These are phyloP conservation scores for Kappamyces sp. DNA, from an alignment of 192 early-diverging fungal genomes.

Conservation along the genomic window DNA sequence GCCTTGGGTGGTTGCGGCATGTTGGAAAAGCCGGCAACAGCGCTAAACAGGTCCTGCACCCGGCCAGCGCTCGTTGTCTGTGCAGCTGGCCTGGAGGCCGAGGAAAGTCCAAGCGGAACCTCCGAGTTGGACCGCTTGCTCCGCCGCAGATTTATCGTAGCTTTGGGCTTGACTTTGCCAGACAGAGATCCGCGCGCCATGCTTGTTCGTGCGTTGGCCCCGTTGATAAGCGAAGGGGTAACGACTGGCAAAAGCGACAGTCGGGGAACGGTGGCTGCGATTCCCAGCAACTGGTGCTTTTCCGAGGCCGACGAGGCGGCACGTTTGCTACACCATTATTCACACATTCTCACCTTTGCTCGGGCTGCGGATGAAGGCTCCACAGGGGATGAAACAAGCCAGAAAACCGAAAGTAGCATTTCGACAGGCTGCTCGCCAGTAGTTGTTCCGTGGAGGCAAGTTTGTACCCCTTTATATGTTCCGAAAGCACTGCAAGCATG, in stretches of 20 bases:
- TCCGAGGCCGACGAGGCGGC: too few relatives aligned
- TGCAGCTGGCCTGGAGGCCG: neutral
- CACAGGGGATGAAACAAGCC: too few relatives aligned
- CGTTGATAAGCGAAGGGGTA: neutral
- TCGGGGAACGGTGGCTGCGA: neutral
- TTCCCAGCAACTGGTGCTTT: too few relatives aligned
- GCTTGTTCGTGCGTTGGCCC: neutral
- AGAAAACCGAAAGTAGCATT: too few relatives aligned
- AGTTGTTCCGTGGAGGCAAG: too few relatives aligned
- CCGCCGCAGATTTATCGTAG: neutral
- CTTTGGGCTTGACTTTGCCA: neutral
- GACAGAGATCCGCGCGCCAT: neutral
- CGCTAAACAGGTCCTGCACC: conserved; percentile 9
- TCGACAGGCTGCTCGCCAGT: too few relatives aligned
- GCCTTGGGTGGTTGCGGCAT: conserved; percentile 9
- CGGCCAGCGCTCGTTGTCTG: neutral
- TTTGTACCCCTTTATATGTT: too few relatives aligned
- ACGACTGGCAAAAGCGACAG: conserved; percentile 1
- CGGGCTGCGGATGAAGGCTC: too few relatives aligned
- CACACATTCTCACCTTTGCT: too few relatives aligned
- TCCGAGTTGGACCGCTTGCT: neutral
- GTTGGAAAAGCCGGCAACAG: conserved; percentile 9
- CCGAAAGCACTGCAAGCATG: too few relatives aligned
- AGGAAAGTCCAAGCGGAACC: neutral
- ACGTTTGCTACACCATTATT: too few relatives aligned